Evolutionary conservation across 371 early-diverging fungal species (phyloP).

Genomic region (Lichtheimia ornata): DNA sequence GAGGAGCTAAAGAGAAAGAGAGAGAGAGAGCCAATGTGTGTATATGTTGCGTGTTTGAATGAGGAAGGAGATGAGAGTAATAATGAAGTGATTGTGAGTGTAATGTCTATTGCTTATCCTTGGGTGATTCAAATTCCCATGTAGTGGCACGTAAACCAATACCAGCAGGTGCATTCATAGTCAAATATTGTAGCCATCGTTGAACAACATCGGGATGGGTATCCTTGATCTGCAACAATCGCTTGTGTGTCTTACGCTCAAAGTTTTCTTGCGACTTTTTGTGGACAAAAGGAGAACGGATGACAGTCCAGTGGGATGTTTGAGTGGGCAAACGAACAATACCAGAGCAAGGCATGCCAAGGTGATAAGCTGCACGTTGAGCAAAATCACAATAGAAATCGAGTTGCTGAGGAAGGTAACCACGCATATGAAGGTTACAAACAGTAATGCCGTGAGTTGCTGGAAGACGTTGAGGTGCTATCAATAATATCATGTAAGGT

Average conservation of each 20-base stretch:
- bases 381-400: constrained; percentile 89
- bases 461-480: constrained; percentile 40
- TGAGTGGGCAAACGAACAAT: constrained; percentile 77
- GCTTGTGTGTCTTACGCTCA: constrained; percentile 88
- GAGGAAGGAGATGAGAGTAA: too few relatives aligned
- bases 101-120: constrained; percentile 1
- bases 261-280: constrained; percentile 96
- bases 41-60: too few relatives aligned
- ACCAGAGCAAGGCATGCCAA: constrained; percentile 80
- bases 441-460: constrained; percentile 70
- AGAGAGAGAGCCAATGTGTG: too few relatives aligned
- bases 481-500: too few relatives aligned
- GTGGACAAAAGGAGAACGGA: constrained; percentile 93
- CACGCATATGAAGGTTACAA: constrained; percentile 73
- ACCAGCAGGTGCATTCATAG: constrained; percentile 76
- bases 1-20: too few relatives aligned
- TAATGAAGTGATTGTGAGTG: background rate
- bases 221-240: constrained; percentile 84
- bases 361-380: constrained; percentile 76
- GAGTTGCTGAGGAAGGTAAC: constrained; percentile 77
- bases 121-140: constrained; percentile 65
- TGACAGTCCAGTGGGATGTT: constrained; percentile 86
- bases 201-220: constrained; percentile 76
- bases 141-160: constrained; percentile 75
- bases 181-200: constrained; percentile 75